Conservation (phyloP, 2,329 filamentous ascomycete species). For the Diaporthe capsici region DNA sequence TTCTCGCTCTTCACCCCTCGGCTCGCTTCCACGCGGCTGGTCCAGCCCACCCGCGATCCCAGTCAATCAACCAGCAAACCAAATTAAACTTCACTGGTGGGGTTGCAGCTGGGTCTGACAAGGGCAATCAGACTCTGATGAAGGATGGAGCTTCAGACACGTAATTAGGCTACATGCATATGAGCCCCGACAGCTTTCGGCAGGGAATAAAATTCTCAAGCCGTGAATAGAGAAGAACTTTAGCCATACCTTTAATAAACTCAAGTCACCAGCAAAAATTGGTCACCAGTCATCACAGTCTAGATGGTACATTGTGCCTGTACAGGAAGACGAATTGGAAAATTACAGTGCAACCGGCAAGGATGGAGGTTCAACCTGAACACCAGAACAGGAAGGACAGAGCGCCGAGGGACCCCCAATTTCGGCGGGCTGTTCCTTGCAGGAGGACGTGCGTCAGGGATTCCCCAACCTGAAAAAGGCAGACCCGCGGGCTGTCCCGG, state of each 20-base stretch:
- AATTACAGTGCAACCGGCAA: conserved; percentile 14
- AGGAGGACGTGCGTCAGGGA: conserved; percentile 17
- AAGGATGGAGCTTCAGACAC: conserved; percentile 14
- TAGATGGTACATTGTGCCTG: neutral
- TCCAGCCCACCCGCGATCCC: conserved; percentile 3
- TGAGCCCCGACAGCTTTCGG: neutral
- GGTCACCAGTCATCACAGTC: neutral
- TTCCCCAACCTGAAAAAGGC: conserved; percentile 17
- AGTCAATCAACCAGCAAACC: neutral
- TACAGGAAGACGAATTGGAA: neutral
- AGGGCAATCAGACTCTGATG: conserved; percentile 29
- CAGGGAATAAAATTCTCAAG: neutral
- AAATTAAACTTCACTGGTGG: conserved; percentile 29
- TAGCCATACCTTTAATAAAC: neutral
- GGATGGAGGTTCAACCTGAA: neutral
- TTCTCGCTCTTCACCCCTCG: neutral
- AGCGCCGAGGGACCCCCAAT: conserved; percentile 15
- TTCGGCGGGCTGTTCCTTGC: conserved; percentile 18
- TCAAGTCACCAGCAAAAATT: neutral
- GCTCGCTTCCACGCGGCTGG: neutral
- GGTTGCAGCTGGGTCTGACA: conserved; percentile 23
- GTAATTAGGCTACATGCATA: neutral
- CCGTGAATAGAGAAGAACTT: neutral
- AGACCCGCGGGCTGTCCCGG: conserved; percentile 18
- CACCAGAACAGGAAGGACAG: conserved; percentile 13